These are phyloP conservation scores for Chrysosporium queenslandicum DNA, from an alignment of 2,329 filamentous ascomycete genomes.

Conservation along the genomic window DNA sequence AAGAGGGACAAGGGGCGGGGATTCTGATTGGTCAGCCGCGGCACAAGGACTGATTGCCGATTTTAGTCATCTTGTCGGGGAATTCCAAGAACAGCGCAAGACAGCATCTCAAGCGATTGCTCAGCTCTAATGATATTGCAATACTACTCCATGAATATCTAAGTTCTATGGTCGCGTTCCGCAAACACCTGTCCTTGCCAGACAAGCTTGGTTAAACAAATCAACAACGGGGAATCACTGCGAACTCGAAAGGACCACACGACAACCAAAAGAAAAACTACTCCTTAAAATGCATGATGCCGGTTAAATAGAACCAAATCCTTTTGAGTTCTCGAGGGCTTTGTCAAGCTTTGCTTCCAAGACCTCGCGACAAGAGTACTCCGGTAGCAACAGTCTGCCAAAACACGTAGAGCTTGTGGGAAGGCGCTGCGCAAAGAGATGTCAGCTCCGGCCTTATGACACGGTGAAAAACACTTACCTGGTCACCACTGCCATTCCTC, in stretches of 20 bases:
- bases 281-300: no score
- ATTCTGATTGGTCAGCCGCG: neutral
- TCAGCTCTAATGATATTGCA: neutral
- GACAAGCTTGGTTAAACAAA: neutral
- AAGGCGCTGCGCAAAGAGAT: conserved; percentile 39
- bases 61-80: no score
- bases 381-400: conserved; percentile 72
- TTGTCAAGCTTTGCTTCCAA: conserved; percentile 66
- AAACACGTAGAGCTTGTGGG: conserved; percentile 92
- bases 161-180: neutral
- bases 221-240: neutral
- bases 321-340: conserved; percentile 77
- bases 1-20: neutral
- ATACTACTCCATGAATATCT: neutral
- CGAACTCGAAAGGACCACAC: neutral
- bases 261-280: no score
- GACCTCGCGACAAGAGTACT: conserved; percentile 62
- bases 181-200: neutral
- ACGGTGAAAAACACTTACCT: conserved; percentile 26
- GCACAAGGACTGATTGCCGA: neutral
- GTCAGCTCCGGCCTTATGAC: conserved; percentile 2
- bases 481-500: conserved; percentile 57
- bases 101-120: neutral
- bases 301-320: conserved; percentile 73
- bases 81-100: no score